These are phyloP conservation scores for Colletotrichum incanum DNA, from an alignment of 2,329 filamentous ascomycete genomes.

Conservation along the genomic window DNA sequence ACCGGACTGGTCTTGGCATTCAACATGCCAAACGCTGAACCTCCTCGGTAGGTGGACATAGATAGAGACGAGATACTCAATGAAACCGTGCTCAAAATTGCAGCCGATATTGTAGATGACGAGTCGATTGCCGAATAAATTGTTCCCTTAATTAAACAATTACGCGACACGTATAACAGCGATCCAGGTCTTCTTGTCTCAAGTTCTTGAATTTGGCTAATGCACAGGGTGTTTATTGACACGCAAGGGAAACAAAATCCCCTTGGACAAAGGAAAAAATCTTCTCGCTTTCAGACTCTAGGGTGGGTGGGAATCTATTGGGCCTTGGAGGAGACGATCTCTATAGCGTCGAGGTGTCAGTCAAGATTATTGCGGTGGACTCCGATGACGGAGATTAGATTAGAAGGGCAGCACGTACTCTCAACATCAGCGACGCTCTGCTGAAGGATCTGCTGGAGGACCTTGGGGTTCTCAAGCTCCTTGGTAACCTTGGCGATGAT, in stretches of 20 bases:
- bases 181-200: conserved; percentile 28
- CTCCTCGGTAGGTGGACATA: neutral
- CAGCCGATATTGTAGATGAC: neutral
- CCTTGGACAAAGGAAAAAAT: conserved; percentile 66
- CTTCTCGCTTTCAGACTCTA: conserved; percentile 47
- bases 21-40: conserved; percentile 14
- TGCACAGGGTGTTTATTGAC: conserved; percentile 74
- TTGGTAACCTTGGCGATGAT: conserved; percentile 98
- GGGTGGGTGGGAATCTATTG: conserved; percentile 66
- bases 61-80: neutral
- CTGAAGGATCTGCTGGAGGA: conserved; percentile 96
- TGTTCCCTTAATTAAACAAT: conserved; percentile 36
- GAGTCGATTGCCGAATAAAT: conserved; percentile 12
- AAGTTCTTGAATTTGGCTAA: conserved; percentile 67
- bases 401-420: conserved; percentile 71
- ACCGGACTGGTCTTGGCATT: conserved; percentile 11
- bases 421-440: conserved; percentile 97
- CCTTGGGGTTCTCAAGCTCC: conserved; percentile 98
- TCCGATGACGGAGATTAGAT: neutral
- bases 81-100: neutral
- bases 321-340: conserved; percentile 75
- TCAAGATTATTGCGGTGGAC: conserved; percentile 18
- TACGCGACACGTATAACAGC: conserved; percentile 25
- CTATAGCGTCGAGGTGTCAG: conserved; percentile 60
- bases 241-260: conserved; percentile 54